Base-by-base conservation (phyloP, 345 rosid genomes). In the Boechera divaricarpa region DNA sequence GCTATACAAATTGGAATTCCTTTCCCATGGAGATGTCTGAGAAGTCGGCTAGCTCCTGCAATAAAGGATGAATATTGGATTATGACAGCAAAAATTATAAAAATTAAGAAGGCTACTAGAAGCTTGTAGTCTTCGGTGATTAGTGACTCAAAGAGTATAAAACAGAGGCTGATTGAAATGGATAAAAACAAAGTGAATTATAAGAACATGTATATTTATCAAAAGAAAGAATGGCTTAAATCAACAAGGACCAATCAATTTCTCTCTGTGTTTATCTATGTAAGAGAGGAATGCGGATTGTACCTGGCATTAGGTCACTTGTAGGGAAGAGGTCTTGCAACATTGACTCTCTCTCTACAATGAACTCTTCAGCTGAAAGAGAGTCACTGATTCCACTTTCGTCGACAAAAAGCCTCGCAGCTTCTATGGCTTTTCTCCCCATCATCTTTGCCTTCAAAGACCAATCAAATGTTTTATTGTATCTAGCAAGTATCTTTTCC, bases 401-500 rank as follows among this genome's bases (percentile, higher is more conserved):
- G 45, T 92, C 85, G 63, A 92, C 97, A 66, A 94, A 92, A 61
- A 92, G 83, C 51, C 75, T 80, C 58, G 93, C 97, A 45, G 97
- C 86, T 76, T 94, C 97, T 6, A 90, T 87, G 2, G 95, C 98
- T 80, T 92, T 92, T 87, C 51, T 89, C 16, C 98, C 98, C 97
- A 94, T 92, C 98, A 94, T 89, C 82, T 88, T 94, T 38, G 95
- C 91, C 83, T 94, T 94, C 48, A 94, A 92, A 75, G 89, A 85
- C 97, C 97, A 92, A 61, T 94, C 95, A 82, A 94, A 94, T 49
- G 88, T 85, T 77, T 92, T 94, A 57, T 89, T 89, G 80, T 84
- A 94, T 79, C 95, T 87, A 63, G 92, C 86, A 49, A 94, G 97
- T 74, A 92, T 90, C 57, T 67, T 79, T 67, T 92, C 97, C 81